Conservation (phyloP, 2,329 filamentous ascomycete genomes). For the Scorias spongiosa region DNA sequence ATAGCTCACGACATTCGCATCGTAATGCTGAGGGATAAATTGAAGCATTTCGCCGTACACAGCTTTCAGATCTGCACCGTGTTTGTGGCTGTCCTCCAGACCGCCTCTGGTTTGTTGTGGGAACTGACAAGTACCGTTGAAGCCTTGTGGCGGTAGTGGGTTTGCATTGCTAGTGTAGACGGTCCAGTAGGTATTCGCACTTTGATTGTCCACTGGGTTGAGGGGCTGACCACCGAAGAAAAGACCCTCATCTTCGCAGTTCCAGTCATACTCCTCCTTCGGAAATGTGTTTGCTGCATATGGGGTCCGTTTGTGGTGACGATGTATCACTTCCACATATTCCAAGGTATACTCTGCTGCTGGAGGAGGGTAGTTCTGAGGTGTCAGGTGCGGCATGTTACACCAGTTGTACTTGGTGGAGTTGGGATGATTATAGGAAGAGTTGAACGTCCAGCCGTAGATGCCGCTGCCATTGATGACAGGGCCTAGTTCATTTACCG, state of each 20-base stretch:
- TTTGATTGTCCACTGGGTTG: slow-evolving; percentile 27
- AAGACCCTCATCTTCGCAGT: slow-evolving; percentile 54
- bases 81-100: slow-evolving; percentile 58
- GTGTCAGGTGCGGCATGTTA: slow-evolving; percentile 75
- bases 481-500: slow-evolving; percentile 45
- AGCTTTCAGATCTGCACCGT: slow-evolving; percentile 61
- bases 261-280: slow-evolving; percentile 55
- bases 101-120: slow-evolving; percentile 63
- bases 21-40: slow-evolving; percentile 44
- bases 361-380: slow-evolving; percentile 44
- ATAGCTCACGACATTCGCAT: slow-evolving; percentile 39
- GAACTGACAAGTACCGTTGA: slow-evolving; percentile 62
- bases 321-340: slow-evolving; percentile 71
- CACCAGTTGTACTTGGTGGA: slow-evolving; percentile 57
- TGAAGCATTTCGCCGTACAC: slow-evolving; percentile 57
- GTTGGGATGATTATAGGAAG: slow-evolving; percentile 38
- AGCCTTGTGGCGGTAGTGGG: slow-evolving; percentile 50
- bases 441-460: slow-evolving; percentile 62
- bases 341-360: slow-evolving; percentile 44
- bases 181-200: slow-evolving; percentile 49
- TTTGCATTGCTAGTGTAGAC: slow-evolving; percentile 48
- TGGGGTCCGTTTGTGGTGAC: slow-evolving; percentile 73
- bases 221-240: slow-evolving; percentile 53
- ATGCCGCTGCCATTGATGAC: slow-evolving; percentile 46
- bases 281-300: slow-evolving; percentile 68